Base-by-base conservation (phyloP, 2,329 filamentous ascomycete genomes). In the Neopestalotiopsis rosae region DNA sequence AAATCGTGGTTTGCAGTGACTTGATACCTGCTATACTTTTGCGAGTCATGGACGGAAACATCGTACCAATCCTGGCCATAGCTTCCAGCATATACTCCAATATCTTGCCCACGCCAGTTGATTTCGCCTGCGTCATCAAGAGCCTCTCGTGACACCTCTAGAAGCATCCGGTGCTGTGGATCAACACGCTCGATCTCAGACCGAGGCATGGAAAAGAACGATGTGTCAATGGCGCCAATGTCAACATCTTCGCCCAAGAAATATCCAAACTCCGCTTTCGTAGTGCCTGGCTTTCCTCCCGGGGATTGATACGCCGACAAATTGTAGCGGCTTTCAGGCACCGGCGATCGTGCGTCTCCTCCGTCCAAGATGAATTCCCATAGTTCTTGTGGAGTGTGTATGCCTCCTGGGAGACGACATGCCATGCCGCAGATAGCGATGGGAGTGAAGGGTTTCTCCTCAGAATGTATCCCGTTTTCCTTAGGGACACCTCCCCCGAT, bases 71-170 rank as follows among this genome's bases (percentile, higher is more conserved):
- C 79, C 3, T 79, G 73, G 1, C 76, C 77, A 49, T 78, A 81
- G 34, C 66, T 76, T 3, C 81, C 81, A 10, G 81, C 72, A 45
- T 78, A 82, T 45, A 70, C 72, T 1, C 79, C 80, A 1, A 79
- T 78, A 12, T 74, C 69, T 6, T 73, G 75, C 0, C 80, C 81
- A 14, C 72, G 70, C 59, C 74, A 76, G 28, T 72, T 69, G 3
- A 71, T 72, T 38, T 76, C 71, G 1, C 81, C 81, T 14, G 80
- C 78, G 61, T 76, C 73, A 24, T 82, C 79, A 5, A 82, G 69
- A 42, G 72, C 75, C 64, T 83, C 81, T 12, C 75, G 74, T 3
- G 76, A 72, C 5, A 81, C 75, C 66, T 83, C 79, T 0, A 81
- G 72, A 17, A 79, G 69, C 13, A 78, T 72, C 4, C 79, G 70